A percentile compares a stretch with the other conserved stretches of the same genome.
Conservation (phyloP, 495 filamentous ascomycete species). For the Penicillium paxilli region DNA sequence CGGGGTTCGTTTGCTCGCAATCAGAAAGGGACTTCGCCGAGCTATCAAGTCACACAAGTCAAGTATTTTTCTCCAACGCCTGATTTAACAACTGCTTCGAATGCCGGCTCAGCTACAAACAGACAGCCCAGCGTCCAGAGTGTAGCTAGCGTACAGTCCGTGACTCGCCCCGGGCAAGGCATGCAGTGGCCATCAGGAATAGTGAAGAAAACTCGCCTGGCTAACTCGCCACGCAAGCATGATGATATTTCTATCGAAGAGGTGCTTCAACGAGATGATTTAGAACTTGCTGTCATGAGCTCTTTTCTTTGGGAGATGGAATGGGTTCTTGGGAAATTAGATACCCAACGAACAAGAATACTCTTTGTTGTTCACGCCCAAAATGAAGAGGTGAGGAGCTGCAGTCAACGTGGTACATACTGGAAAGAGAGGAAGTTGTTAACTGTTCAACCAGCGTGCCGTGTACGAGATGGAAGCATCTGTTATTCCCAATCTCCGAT, state of each 20-base stretch:
- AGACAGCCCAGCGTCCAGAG: neutral
- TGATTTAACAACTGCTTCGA: neutral
- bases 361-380: slow-evolving; percentile 71
- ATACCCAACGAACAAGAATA: slow-evolving; percentile 53
- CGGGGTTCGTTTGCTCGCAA: neutral
- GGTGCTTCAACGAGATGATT: slow-evolving; percentile 68
- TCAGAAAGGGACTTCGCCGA: neutral
- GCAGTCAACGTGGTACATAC: too few species aligned
- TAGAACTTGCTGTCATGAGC: slow-evolving; percentile 78
- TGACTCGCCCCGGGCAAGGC: slow-evolving; percentile 22
- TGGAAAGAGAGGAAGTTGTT: neutral
- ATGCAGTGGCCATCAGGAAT: slow-evolving; percentile 68
- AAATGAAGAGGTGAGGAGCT: slow-evolving; percentile 53
- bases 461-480: slow-evolving; percentile 43
- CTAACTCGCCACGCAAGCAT: slow-evolving; percentile 50
- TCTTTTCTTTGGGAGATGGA: slow-evolving; percentile 83
- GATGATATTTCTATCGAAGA: slow-evolving; percentile 92
- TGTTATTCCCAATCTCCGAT: slow-evolving; percentile 54
- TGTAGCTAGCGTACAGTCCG: neutral
- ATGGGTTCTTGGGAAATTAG: slow-evolving; percentile 67
- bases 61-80: neutral
- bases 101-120: neutral
- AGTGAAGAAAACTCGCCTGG: slow-evolving; percentile 81
- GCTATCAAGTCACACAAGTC: neutral
- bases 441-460: neutral